phyloP scores from a whole-genome alignment of 2,329 filamentous ascomycete species.

The Chrysoporthe puriensis region DNA sequence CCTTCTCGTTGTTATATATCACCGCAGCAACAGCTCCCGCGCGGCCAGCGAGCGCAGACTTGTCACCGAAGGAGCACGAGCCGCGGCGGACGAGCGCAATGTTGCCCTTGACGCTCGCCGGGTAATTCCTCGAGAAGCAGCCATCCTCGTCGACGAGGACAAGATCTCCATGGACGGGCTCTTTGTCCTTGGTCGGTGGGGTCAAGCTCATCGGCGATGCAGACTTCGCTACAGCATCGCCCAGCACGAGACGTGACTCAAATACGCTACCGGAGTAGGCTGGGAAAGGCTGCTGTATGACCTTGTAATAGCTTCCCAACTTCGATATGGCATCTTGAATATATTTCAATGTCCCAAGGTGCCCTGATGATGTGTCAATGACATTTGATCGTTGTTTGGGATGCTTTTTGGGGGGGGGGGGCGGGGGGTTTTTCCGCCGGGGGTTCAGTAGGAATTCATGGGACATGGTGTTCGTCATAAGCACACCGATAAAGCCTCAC shows the following conservation, averaged over 20 bases:
- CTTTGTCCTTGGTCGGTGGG: slow-evolving; percentile 63
- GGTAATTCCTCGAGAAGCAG: slow-evolving; percentile 67
- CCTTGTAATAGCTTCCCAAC: slow-evolving; percentile 63
- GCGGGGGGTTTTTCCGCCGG: too few species aligned
- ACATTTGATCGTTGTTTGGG: too few species aligned
- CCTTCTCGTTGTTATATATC: slow-evolving; percentile 74
- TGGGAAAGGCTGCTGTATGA: slow-evolving; percentile 66
- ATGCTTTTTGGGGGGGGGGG: too few species aligned
- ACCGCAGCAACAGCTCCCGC: slow-evolving; percentile 73
- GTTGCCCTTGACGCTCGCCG: slow-evolving; percentile 58
- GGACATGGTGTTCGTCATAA: neutral
- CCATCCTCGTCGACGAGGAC: slow-evolving; percentile 66
- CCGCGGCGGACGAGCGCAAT: slow-evolving; percentile 75
- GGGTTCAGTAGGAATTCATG: neutral
- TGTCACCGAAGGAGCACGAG: slow-evolving; percentile 70
- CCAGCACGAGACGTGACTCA: slow-evolving; percentile 62
- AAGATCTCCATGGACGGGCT: slow-evolving; percentile 63
- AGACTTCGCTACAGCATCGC: slow-evolving; percentile 51
- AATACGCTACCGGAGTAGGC: slow-evolving; percentile 64
- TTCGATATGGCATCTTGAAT: slow-evolving; percentile 58
- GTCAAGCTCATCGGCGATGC: slow-evolving; percentile 66
- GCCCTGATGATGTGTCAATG: slow-evolving; percentile 47
- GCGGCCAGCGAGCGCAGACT: slow-evolving; percentile 68
- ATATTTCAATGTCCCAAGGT: slow-evolving; percentile 66
- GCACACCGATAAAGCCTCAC: slow-evolving; percentile 40